Conservation (phyloP, 441 rosid genomes). For the Hura crepitans region DNA sequence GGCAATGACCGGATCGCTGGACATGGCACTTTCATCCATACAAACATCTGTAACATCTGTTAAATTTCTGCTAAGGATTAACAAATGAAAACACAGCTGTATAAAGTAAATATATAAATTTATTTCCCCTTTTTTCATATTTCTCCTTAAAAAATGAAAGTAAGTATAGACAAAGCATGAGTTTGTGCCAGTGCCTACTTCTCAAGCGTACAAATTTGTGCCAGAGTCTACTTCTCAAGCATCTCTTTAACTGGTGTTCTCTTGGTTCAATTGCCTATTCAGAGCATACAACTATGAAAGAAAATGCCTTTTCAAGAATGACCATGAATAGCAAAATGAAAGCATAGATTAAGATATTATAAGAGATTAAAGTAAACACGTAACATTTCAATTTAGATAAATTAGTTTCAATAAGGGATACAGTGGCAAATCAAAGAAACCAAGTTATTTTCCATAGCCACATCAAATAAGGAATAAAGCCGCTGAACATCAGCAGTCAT, state of each 20-base stretch:
- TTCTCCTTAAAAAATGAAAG: no score
- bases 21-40: slow-evolving; percentile 96
- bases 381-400: not conserved
- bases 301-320: not conserved
- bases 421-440: slow-evolving; percentile 82
- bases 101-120: slow-evolving; percentile 2
- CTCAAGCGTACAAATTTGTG: not conserved
- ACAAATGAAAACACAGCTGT: not conserved
- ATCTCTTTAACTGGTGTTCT: not conserved
- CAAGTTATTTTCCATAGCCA: slow-evolving; percentile 78
- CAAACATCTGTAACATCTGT: slow-evolving; percentile 90
- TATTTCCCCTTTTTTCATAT: not conserved
- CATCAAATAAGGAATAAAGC: slow-evolving; percentile 78
- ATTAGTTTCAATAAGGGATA: slow-evolving; percentile 44
- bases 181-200: slow-evolving; percentile 2
- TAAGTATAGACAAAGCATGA: no score
- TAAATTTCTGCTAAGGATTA: slow-evolving; percentile 46
- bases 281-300: not conserved
- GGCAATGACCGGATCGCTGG: slow-evolving; percentile 85
- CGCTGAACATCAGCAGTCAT: slow-evolving; percentile 65
- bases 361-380: not conserved
- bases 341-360: not conserved
- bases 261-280: not conserved
- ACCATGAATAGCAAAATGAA: not conserved
- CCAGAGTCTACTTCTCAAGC: slow-evolving; percentile 7